Conservation (phyloP, 768 basidiomycete genomes). For the Podaxis mareebaensis region DNA sequence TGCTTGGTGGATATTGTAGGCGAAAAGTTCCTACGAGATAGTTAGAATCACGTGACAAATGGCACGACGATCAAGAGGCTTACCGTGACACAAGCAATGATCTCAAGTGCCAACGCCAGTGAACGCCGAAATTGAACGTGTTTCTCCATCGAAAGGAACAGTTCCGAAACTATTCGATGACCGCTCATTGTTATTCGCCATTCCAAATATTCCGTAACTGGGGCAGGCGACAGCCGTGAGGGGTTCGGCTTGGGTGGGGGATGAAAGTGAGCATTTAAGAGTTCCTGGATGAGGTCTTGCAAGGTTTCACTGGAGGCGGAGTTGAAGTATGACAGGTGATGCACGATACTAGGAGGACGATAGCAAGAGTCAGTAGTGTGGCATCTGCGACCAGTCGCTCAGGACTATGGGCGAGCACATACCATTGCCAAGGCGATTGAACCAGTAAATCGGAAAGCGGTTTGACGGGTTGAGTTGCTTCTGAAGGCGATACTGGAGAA, state of each 20-base stretch:
- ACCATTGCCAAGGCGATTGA: neutral
- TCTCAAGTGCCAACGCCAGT: neutral
- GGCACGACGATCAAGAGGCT: neutral
- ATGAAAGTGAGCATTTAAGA: neutral
- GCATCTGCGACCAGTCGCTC: too few species aligned
- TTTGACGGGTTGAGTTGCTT: neutral
- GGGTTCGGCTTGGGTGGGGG: neutral
- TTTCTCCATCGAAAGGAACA: neutral
- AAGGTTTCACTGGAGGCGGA: neutral
- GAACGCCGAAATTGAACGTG: too few species aligned
- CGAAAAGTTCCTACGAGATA: conserved; percentile 7
- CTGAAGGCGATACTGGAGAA: neutral
- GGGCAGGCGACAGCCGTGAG: neutral
- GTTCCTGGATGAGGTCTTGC: neutral
- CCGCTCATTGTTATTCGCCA: conserved; percentile 11
- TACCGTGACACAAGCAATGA: conserved; percentile 7
- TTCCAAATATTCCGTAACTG: neutral
- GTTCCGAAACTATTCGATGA: neutral
- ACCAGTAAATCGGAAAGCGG: neutral
- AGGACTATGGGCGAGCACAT: neutral
- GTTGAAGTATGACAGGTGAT: neutral
- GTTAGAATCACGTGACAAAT: neutral
- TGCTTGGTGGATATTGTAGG: conserved; percentile 16
- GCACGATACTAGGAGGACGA: neutral
- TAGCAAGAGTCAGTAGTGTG: neutral